Conservation (phyloP, 257 asterid genomes). For the Sherardia arvensis region DNA sequence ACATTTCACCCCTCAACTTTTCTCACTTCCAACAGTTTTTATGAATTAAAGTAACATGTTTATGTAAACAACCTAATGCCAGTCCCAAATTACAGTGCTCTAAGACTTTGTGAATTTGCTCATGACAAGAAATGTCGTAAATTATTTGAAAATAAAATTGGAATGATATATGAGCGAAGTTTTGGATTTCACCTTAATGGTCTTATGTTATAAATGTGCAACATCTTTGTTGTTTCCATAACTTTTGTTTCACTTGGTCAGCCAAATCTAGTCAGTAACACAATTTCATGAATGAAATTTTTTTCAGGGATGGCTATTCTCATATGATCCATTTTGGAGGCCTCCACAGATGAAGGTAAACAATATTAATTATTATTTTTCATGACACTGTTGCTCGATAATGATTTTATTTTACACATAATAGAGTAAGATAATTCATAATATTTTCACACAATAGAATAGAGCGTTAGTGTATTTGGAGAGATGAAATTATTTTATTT, state of each 20-base stretch:
- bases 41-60: neutral
- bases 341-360: conserved; percentile 87
- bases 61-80: neutral
- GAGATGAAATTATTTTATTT: too few species aligned
- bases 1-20: too few species aligned
- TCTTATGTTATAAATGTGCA: neutral
- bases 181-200: too few species aligned
- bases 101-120: neutral
- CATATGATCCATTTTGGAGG: conserved; percentile 79
- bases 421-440: neutral
- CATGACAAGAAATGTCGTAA: neutral
- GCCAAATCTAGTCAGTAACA: neutral
- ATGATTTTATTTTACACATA: neutral
- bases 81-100: neutral
- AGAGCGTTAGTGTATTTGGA: too few species aligned
- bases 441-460: too few species aligned
- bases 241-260: neutral
- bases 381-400: neutral
- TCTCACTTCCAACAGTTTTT: too few species aligned
- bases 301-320: conserved; percentile 79
- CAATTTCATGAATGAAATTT: conserved; percentile 10
- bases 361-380: conserved; percentile 7
- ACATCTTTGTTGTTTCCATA: neutral
- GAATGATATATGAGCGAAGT: neutral
- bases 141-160: neutral